Evolutionary conservation across 768 basidiomycete species (phyloP).

Genomic region (Guyanaporus albipodus): DNA sequence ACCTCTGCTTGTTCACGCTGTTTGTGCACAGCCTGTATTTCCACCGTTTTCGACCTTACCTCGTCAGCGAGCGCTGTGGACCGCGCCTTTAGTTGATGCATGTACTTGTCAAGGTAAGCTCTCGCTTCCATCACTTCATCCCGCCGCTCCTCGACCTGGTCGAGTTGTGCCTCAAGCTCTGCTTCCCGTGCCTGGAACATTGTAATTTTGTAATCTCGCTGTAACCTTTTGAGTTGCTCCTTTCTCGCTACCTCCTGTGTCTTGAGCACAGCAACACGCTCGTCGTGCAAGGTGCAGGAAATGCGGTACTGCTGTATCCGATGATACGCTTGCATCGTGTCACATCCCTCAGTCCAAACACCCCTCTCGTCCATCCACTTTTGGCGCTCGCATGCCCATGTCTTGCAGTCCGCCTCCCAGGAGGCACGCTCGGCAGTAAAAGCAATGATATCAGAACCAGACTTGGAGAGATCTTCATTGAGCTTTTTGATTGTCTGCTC

Average conservation of each 20-base stretch:
- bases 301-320: conserved; percentile 61
- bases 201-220: conserved; percentile 64
- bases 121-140: conserved; percentile 23
- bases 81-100: conserved; percentile 30
- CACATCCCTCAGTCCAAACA: conserved; percentile 61
- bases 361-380: conserved; percentile 51
- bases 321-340: conserved; percentile 58
- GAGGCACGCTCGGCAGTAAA: conserved; percentile 39
- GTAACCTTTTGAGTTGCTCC: conserved; percentile 56
- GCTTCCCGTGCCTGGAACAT: conserved; percentile 62
- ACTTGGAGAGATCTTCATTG: conserved; percentile 43
- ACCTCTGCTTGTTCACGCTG: conserved; percentile 50
- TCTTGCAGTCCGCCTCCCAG: conserved; percentile 26
- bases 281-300: conserved; percentile 50
- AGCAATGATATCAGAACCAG: conserved; percentile 25
- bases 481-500: conserved; percentile 59
- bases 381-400: conserved; percentile 24
- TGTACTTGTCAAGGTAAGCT: conserved; percentile 24
- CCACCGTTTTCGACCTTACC: conserved; percentile 38
- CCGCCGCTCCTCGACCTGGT: conserved; percentile 48
- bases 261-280: conserved; percentile 46
- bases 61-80: conserved; percentile 33
- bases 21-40: conserved; percentile 36
- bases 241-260: conserved; percentile 51
- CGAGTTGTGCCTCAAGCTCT: conserved; percentile 53